These are phyloP conservation scores for Gypsophila paniculata DNA, from an alignment of 179 eudicot genomes.

Conservation along the genomic window DNA sequence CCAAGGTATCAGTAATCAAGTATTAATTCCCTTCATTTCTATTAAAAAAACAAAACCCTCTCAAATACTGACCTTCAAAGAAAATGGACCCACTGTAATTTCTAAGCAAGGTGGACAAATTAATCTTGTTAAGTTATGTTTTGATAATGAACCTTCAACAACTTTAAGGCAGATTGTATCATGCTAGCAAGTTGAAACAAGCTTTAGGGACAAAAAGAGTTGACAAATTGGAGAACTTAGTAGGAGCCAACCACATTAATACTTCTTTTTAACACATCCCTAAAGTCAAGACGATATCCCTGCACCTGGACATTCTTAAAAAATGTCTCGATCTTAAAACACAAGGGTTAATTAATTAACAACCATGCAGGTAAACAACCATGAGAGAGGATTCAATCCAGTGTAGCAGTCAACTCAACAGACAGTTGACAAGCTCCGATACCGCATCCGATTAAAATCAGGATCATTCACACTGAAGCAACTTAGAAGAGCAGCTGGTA, in stretches of 20 bases:
- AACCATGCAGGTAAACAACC: conserved; percentile 1
- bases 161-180: not conserved
- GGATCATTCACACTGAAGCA: conserved; percentile 3
- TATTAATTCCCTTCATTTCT: not conserved
- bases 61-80: conserved; percentile 5
- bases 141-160: not conserved
- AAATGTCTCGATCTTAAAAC: conserved; percentile 5
- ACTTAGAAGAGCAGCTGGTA: conserved; percentile 5
- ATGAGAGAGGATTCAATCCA: not conserved
- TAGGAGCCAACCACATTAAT: conserved; percentile 1
- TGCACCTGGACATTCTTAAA: conserved; percentile 10
- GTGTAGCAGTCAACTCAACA: conserved; percentile 5
- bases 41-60: not conserved
- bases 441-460: conserved; percentile 7
- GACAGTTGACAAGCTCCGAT: not conserved
- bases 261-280: not conserved
- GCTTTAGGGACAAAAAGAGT: not conserved
- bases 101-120: conserved; percentile 1
- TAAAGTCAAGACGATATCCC: not conserved
- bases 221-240: not conserved
- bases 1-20: not conserved
- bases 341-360: not conserved
- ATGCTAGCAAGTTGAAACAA: not conserved
- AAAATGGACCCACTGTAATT: not conserved
- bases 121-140: not conserved